Evolutionary conservation across 2,329 filamentous ascomycete species (phyloP).

Genomic region (Aspergillus unguis): DNA sequence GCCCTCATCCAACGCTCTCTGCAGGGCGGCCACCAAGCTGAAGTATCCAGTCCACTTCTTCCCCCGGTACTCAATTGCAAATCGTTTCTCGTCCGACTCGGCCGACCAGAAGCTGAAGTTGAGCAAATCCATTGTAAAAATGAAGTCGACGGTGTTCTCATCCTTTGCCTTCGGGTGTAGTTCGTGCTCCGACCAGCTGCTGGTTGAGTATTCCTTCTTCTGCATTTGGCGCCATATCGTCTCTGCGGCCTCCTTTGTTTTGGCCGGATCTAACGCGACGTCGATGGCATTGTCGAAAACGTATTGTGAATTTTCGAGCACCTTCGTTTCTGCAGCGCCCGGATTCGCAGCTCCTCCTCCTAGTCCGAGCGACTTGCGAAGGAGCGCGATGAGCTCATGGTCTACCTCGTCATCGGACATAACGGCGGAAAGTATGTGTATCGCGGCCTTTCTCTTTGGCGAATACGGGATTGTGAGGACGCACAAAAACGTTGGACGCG

Average conservation of each 20-base stretch:
- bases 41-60: conserved; percentile 91
- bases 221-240: conserved; percentile 80
- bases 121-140: conserved; percentile 94
- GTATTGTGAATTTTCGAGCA: conserved; percentile 77
- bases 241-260: conserved; percentile 77
- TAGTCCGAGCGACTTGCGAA: conserved; percentile 73
- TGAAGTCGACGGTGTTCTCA: conserved; percentile 78
- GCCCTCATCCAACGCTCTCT: conserved; percentile 82
- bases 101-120: conserved; percentile 98
- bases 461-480: neutral
- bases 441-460: neutral
- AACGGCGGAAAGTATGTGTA: neutral
- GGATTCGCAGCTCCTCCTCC: conserved; percentile 54
- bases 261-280: conserved; percentile 78
- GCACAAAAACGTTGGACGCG: too few relatives aligned
- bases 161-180: conserved; percentile 82
- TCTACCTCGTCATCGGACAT: conserved; percentile 95
- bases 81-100: conserved; percentile 65
- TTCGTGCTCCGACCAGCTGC: conserved; percentile 83
- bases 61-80: conserved; percentile 76
- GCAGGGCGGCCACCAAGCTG: conserved; percentile 83
- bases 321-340: conserved; percentile 69
- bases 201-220: conserved; percentile 73
- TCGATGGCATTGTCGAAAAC: conserved; percentile 92
- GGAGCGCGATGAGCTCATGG: conserved; percentile 77